Percentiles rank a stretch among this genome's conserved stretches.
These are phyloP conservation scores for Laburnicola sp. DNA, from an alignment of 2,329 filamentous ascomycete species.

Conservation along the genomic window DNA sequence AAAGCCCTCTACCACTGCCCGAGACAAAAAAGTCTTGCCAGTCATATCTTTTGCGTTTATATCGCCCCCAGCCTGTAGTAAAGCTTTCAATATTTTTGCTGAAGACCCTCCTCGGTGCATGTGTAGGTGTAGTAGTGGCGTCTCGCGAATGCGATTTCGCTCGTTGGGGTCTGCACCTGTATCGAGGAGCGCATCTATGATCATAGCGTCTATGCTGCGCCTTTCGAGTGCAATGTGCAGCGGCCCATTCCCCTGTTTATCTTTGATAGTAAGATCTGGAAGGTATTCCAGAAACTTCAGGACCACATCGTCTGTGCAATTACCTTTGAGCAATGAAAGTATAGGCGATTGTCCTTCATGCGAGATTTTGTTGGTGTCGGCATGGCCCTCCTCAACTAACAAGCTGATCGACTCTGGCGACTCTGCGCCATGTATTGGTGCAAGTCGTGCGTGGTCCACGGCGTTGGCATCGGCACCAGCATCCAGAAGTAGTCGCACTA, in stretches of 20 bases:
- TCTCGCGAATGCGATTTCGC: conserved; percentile 2
- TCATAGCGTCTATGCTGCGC: neutral
- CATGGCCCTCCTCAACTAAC: conserved; percentile 7
- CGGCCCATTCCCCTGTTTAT: conserved; percentile 10
- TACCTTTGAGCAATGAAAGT: neutral
- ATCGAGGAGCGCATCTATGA: conserved; percentile 5
- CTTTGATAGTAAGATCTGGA: conserved; percentile 6
- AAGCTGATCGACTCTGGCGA: neutral
- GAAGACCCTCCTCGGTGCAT: conserved; percentile 2
- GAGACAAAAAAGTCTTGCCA: conserved; percentile 9
- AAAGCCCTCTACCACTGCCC: neutral
- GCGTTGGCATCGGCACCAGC: conserved; percentile 15
- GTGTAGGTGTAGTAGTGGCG: conserved; percentile 5
- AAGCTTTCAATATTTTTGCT: conserved; percentile 13
- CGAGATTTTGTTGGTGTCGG: conserved; percentile 6
- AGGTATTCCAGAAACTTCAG: conserved; percentile 10
- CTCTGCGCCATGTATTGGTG: conserved; percentile 4
- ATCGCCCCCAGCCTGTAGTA: conserved; percentile 30
- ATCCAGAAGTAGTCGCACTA: conserved; percentile 9
- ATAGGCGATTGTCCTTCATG: conserved; percentile 5
- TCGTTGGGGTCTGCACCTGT: conserved; percentile 12
- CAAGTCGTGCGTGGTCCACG: neutral
- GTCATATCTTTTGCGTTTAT: conserved; percentile 20
- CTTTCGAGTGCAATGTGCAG: conserved; percentile 6
- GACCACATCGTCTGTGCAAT: neutral